These are phyloP conservation scores for Achaetomiella virescens DNA, from an alignment of 495 filamentous ascomycete species.

Conservation along the genomic window DNA sequence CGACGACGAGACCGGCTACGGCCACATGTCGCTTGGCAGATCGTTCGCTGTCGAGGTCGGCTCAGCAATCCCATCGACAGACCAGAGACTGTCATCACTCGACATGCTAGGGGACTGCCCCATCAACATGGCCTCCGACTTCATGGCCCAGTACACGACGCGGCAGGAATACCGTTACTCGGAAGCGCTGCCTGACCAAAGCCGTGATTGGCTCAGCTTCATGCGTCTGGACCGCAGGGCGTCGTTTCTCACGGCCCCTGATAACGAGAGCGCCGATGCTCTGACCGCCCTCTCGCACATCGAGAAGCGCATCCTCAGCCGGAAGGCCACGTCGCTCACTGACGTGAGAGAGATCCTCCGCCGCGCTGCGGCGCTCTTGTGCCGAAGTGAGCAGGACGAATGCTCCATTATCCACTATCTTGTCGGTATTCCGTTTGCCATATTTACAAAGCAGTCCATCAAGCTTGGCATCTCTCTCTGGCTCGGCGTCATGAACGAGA, in stretches of 20 bases:
- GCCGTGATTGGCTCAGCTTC: constrained; percentile 54
- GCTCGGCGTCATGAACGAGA: constrained; percentile 95
- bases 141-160: constrained; percentile 94
- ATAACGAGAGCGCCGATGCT: constrained; percentile 49
- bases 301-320: constrained; percentile 57
- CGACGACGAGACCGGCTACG: constrained; percentile 78
- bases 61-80: constrained; percentile 74
- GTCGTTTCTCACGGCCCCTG: constrained; percentile 36
- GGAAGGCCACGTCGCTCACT: constrained; percentile 59
- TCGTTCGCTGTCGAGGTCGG: constrained; percentile 95
- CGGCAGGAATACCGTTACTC: constrained; percentile 86
- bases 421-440: constrained; percentile 81
- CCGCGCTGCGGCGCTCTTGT: constrained; percentile 77
- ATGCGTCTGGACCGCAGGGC: constrained; percentile 44
- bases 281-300: constrained; percentile 58
- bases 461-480: constrained; percentile 92
- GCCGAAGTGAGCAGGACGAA: constrained; percentile 63
- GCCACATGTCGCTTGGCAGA: constrained; percentile 85
- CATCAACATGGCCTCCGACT: constrained; percentile 88
- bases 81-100: constrained; percentile 75
- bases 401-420: constrained; percentile 75
- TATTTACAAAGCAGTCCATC: constrained; percentile 92
- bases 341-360: constrained; percentile 76
- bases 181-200: constrained; percentile 59
- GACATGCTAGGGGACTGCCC: constrained; percentile 62